Percentiles rank a stretch among this genome's conserved stretches.
Conservation (phyloP, 148 eudicot genomes). For the Fagopyrum homotropicum region DNA sequence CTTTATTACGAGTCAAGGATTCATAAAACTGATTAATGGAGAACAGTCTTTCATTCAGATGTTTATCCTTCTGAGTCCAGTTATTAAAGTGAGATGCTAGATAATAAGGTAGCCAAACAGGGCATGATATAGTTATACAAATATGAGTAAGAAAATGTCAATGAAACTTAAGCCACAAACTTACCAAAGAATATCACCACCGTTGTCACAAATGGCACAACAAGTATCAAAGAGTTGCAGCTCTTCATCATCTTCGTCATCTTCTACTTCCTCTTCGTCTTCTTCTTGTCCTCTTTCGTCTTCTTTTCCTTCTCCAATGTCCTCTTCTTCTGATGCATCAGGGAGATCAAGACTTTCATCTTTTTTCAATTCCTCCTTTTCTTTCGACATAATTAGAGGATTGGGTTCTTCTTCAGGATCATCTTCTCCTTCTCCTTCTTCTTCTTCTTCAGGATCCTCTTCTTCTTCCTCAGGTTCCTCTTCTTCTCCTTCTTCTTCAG, state of each 20-base stretch:
- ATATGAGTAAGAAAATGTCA: slow-evolving; percentile 1
- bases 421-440: background rate
- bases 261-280: slow-evolving; percentile 20
- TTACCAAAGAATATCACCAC: slow-evolving; percentile 72
- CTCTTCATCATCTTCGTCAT: slow-evolving; percentile 13
- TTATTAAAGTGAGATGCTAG: too few relatives aligned
- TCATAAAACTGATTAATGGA: too few relatives aligned
- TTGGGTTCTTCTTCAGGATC: background rate
- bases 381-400: background rate
- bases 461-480: background rate
- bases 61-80: too few relatives aligned
- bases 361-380: background rate
- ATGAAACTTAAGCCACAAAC: background rate
- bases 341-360: background rate
- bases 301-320: background rate
- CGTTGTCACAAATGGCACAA: slow-evolving; percentile 79
- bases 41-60: too few relatives aligned
- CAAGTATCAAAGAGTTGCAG: slow-evolving; percentile 54
- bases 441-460: background rate
- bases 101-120: background rate
- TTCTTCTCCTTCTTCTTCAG: background rate
- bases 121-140: background rate
- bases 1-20: too few relatives aligned
- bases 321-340: background rate
- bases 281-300: slow-evolving; percentile 9